Percentiles rank a stretch among this genome's conserved stretches.
phyloP scores from a whole-genome alignment of 768 basidiomycete species.

The Amanita exitialis region DNA sequence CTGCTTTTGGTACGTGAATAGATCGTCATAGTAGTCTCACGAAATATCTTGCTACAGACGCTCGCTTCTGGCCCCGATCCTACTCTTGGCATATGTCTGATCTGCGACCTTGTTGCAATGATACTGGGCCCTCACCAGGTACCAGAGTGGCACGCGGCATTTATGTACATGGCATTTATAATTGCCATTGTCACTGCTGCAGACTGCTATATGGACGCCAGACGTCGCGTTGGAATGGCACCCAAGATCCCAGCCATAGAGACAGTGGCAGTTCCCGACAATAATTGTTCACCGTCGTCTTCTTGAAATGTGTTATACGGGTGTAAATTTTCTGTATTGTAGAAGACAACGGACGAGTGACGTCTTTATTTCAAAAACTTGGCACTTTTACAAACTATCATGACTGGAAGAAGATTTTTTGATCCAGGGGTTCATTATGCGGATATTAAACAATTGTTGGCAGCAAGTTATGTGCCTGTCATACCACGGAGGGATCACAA shows the following conservation, averaged over 20 bases:
- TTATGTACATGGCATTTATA: constrained; percentile 14
- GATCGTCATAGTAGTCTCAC: background rate
- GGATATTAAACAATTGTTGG: too few species aligned
- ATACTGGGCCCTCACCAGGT: constrained; percentile 14
- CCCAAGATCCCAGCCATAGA: constrained; percentile 6
- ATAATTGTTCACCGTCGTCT: background rate
- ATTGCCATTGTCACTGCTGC: constrained; percentile 10
- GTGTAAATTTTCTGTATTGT: too few species aligned
- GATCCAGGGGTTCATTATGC: too few species aligned
- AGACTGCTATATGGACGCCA: constrained; percentile 4
- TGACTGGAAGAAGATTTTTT: too few species aligned
- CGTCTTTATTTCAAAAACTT: too few species aligned
- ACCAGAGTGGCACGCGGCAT: constrained; percentile 16
- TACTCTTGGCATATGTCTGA: constrained; percentile 20
- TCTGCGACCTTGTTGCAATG: constrained; percentile 22
- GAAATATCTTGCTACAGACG: constrained; percentile 13
- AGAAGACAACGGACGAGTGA: too few species aligned
- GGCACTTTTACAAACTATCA: too few species aligned
- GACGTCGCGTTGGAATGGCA: background rate
- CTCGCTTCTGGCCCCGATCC: constrained; percentile 28
- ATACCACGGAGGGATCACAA: too few species aligned
- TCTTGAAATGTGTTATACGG: background rate
- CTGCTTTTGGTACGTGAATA: constrained; percentile 19
- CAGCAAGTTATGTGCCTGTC: too few species aligned
- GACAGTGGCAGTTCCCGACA: constrained; percentile 7